These are phyloP conservation scores for Alternaria brassicicola DNA, from an alignment of 2,329 filamentous ascomycete genomes.

Conservation along the genomic window DNA sequence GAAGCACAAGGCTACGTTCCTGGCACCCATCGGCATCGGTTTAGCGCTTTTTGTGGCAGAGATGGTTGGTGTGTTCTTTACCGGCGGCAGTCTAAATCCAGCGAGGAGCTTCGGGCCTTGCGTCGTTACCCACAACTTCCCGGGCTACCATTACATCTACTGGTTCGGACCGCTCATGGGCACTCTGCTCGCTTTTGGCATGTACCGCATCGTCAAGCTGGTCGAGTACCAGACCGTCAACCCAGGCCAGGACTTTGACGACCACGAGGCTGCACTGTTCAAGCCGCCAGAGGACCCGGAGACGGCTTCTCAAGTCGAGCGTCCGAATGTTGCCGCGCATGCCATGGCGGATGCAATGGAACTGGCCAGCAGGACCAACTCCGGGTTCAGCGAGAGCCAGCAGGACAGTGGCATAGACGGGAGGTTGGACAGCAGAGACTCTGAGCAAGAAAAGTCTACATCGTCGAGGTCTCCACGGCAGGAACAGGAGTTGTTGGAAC, in stretches of 20 bases:
- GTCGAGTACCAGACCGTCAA: constrained; percentile 53
- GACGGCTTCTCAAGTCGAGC: constrained; percentile 33
- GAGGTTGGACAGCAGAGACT: background rate
- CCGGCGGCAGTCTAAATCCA: constrained; percentile 53
- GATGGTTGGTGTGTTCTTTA: constrained; percentile 55
- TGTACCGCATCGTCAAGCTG: constrained; percentile 50
- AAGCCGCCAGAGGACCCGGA: constrained; percentile 36
- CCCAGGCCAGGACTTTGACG: constrained; percentile 49
- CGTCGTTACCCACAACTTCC: constrained; percentile 47
- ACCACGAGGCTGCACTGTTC: constrained; percentile 44
- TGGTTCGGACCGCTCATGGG: constrained; percentile 50
- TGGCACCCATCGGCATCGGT: constrained; percentile 75
- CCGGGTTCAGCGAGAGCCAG: background rate
- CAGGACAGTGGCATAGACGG: constrained; percentile 17
- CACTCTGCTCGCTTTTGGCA: constrained; percentile 44
- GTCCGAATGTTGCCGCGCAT: constrained; percentile 41
- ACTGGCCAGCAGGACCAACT: constrained; percentile 18
- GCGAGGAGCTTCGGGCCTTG: constrained; percentile 51
- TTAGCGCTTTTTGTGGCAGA: constrained; percentile 70
- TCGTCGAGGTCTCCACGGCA: background rate
- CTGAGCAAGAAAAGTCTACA: background rate
- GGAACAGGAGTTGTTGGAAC: background rate
- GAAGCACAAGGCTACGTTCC: constrained; percentile 73
- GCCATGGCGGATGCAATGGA: constrained; percentile 12
- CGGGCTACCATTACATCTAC: constrained; percentile 53